A percentile compares a stretch with the other conserved stretches of the same genome.
Evolutionary conservation across 495 filamentous ascomycete genomes (phyloP).

Genomic region (Amphirosellinia nigrospora): DNA sequence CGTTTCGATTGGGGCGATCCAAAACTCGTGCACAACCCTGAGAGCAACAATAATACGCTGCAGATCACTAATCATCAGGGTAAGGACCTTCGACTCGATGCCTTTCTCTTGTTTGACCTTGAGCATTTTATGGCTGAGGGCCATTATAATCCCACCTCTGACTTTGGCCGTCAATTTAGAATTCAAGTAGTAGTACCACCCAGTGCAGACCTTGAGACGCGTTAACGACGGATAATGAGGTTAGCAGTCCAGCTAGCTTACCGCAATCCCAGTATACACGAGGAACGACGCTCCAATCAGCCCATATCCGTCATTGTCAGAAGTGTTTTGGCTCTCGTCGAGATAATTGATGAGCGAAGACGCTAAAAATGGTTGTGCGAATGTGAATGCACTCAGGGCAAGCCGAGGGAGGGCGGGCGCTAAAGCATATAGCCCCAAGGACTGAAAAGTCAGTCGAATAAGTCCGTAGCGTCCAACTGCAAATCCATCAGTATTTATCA

Average conservation of each 20-base stretch:
- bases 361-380: constrained; percentile 61
- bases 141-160: constrained; percentile 56
- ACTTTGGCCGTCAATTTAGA: constrained; percentile 61
- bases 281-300: constrained; percentile 61
- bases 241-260: constrained; percentile 19
- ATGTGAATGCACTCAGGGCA: constrained; percentile 57
- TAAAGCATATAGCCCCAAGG: constrained; percentile 25
- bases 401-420: constrained; percentile 53
- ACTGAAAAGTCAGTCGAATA: constrained; percentile 9
- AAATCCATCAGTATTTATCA: background rate
- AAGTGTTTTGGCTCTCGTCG: constrained; percentile 39
- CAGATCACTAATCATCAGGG: constrained; percentile 56
- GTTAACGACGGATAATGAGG: background rate
- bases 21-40: constrained; percentile 39
- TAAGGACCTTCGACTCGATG: constrained; percentile 47
- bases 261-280: constrained; percentile 60
- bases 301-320: constrained; percentile 57
- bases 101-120: constrained; percentile 43
- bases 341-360: constrained; percentile 51
- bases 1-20: constrained; percentile 56
- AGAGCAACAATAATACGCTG: constrained; percentile 37
- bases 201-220: constrained; percentile 41
- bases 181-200: constrained; percentile 55
- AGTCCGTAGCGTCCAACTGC: constrained; percentile 12
- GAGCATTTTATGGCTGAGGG: constrained; percentile 45